These are phyloP conservation scores for Trametes coccinea DNA, from an alignment of 768 basidiomycete genomes.

Conservation along the genomic window DNA sequence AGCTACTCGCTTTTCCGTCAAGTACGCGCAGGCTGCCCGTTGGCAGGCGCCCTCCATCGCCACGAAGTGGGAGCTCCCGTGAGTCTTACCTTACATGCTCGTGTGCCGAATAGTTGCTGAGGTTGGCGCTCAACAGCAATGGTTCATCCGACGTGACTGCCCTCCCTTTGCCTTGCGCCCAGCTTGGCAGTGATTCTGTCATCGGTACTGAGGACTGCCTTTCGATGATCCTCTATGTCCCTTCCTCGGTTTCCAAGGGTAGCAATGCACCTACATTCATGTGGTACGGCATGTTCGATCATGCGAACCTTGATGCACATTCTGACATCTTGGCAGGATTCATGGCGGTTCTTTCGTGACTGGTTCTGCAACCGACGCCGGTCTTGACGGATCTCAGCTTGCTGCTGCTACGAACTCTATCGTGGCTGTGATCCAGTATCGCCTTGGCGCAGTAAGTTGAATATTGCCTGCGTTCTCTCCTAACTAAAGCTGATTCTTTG, in stretches of 20 bases:
- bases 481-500: conserved; percentile 12
- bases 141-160: conserved; percentile 49
- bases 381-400: conserved; percentile 75
- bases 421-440: conserved; percentile 81
- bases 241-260: conserved; percentile 38
- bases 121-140: conserved; percentile 39
- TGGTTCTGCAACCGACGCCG: conserved; percentile 71
- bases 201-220: conserved; percentile 75
- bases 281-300: conserved; percentile 46
- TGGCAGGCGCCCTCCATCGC: conserved; percentile 60
- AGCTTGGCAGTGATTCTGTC: conserved; percentile 47
- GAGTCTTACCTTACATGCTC: conserved; percentile 30
- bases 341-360: conserved; percentile 82
- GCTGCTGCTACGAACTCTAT: conserved; percentile 72
- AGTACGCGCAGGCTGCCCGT: conserved; percentile 62
- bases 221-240: conserved; percentile 74
- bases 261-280: conserved; percentile 52
- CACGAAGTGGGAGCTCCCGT: conserved; percentile 65
- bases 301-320: neutral
- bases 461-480: neutral
- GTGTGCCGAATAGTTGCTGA: neutral
- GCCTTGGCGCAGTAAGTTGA: conserved; percentile 68
- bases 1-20: conserved; percentile 60
- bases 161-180: conserved; percentile 74
- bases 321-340: conserved; percentile 50